A percentile compares a stretch with the other conserved stretches of the same genome.
Conservation (phyloP, 2,329 filamentous ascomycete species). For the Sarocladium oryzae region DNA sequence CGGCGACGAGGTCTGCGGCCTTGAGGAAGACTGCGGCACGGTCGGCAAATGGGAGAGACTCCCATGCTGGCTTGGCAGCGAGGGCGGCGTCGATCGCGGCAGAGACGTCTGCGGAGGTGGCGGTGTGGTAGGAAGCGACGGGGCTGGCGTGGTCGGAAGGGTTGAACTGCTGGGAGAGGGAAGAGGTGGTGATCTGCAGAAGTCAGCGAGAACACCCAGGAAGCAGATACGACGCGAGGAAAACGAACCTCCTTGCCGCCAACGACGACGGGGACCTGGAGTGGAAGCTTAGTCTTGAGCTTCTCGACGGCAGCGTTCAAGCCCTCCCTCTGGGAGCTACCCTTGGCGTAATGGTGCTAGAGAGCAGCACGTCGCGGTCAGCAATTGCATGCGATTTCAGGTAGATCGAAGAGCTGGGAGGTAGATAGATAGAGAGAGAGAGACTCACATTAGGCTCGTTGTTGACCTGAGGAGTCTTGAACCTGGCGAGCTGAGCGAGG, state of each 20-base stretch:
- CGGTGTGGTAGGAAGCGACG: conserved; percentile 80
- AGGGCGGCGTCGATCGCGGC: conserved; percentile 79
- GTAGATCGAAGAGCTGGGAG: background rate
- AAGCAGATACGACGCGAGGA: too few species aligned
- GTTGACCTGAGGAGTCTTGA: conserved; percentile 77
- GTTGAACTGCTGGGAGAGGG: conserved; percentile 67
- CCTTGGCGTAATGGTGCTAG: conserved; percentile 84
- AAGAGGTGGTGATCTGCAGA: conserved; percentile 65
- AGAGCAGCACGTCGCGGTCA: background rate
- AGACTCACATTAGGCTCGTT: conserved; percentile 91
- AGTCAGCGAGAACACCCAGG: too few species aligned
- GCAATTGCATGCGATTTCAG: too few species aligned
- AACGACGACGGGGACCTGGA: conserved; percentile 78
- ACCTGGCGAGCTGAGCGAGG: conserved; percentile 63
- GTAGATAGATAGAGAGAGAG: too few species aligned
- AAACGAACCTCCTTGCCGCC: conserved; percentile 66
- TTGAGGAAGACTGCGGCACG: conserved; percentile 92
- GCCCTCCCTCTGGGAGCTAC: conserved; percentile 69
- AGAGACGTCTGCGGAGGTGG: conserved; percentile 67
- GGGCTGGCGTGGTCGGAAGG: conserved; percentile 71
- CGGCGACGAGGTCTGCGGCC: conserved; percentile 82
- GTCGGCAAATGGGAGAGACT: conserved; percentile 79
- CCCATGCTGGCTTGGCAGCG: conserved; percentile 81
- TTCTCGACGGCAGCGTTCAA: conserved; percentile 67
- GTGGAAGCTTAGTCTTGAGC: conserved; percentile 60